Evolutionary conservation across 1,284 basidiomycete species (phyloP).

Genomic region (Moesziomyces sp.): DNA sequence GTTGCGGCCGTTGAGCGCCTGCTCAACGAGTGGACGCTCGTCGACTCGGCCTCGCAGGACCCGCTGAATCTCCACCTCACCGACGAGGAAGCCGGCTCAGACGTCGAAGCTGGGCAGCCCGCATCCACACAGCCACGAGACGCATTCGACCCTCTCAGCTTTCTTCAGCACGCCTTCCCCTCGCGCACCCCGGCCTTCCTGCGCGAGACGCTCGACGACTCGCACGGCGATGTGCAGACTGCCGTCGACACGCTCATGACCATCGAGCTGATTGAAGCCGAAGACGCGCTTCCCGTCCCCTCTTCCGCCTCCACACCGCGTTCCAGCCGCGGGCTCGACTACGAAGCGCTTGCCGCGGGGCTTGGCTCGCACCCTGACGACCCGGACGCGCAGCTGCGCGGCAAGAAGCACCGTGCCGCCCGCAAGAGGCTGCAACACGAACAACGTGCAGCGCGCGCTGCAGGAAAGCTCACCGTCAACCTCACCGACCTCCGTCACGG

Average conservation of each 20-base stretch:
- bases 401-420: slow-evolving; percentile 48
- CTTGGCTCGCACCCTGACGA: background rate
- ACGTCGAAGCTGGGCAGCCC: slow-evolving; percentile 7
- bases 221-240: slow-evolving; percentile 46
- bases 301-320: slow-evolving; percentile 1
- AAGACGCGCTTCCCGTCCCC: slow-evolving; percentile 32
- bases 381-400: slow-evolving; percentile 17
- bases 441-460: slow-evolving; percentile 11
- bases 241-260: slow-evolving; percentile 57
- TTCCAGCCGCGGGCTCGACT: slow-evolving; percentile 39
- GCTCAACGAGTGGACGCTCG: slow-evolving; percentile 45
- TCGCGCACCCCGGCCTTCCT: slow-evolving; percentile 49
- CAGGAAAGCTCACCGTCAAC: slow-evolving; percentile 39
- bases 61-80: slow-evolving; percentile 45
- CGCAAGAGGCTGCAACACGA: slow-evolving; percentile 38
- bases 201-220: slow-evolving; percentile 37
- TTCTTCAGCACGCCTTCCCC: slow-evolving; percentile 54
- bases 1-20: slow-evolving; percentile 35
- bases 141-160: slow-evolving; percentile 37
- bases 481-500: slow-evolving; percentile 60
- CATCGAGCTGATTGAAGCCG: slow-evolving; percentile 54
- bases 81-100: slow-evolving; percentile 38
- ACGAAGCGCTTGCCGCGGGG: slow-evolving; percentile 45
- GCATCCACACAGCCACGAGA: slow-evolving; percentile 5
- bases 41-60: slow-evolving; percentile 29